Evolutionary conservation across 768 basidiomycete species (phyloP), one percentile per base, ranked within the genome.

Genomic region (Leccinum longicurvipes): DNA sequence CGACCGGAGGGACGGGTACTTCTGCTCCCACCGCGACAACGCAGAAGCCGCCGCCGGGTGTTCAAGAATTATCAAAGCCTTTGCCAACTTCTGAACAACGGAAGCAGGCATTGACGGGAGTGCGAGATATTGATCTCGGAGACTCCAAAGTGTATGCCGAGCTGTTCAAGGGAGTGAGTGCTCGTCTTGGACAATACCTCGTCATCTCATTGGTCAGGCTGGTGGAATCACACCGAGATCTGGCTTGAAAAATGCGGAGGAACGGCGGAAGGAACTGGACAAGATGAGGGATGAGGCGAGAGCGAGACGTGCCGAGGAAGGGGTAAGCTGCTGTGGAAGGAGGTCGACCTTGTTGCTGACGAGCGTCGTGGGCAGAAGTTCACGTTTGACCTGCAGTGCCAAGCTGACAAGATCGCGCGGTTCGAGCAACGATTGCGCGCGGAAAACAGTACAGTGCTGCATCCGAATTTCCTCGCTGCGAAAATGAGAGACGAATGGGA

Each of bases 201-300:
- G 45, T 59, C 24, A 57, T 44, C 44, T 25, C 39, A 24, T 32
- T 34, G 25, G 45, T 19, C 36, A 81, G 79, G 60, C 76, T n/a
- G 76, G 75, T 17, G 77, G 76, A 50, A 76, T 60, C 54, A 74
- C 77, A 34, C 74, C 80, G 10, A 73, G 69, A 15, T 77, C 80
- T 27, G 78, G 78, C 21, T 62, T 77, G 54, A 81, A 70, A 56
- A 77, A 76, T 44, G 82, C 87, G n/a, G 87, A 88, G 59, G 86
- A 89, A 64, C 76, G 86, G 47, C 76, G 81, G 54, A 85, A 79
- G 60, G 86, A 91, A 55, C 63, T 90, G 62, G 77, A 84, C 63
- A 81, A 75, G 64, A 81, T 87, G 84, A 79, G 85, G 53, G 85
- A 89, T 36, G 88, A 89, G 36, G 85, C 84, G 17, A 77, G 78